These are phyloP conservation scores for Cryptococcus sp. DNA, from an alignment of 1,284 basidiomycete genomes.

Conservation along the genomic window DNA sequence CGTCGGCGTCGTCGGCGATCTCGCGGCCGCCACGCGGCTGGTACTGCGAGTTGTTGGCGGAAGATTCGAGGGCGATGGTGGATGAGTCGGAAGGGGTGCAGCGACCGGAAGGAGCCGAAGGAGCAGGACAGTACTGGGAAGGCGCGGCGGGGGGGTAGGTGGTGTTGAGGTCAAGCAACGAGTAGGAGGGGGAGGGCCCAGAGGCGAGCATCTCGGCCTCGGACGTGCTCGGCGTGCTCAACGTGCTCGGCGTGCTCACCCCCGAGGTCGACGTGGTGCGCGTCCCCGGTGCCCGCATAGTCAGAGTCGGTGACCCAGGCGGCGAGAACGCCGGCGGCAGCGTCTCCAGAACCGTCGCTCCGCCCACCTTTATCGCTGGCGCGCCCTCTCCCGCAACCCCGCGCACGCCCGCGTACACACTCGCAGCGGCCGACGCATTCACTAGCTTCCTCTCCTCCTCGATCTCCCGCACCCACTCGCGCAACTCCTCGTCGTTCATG, in stretches of 20 bases:
- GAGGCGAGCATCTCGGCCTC: not conserved
- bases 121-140: not conserved
- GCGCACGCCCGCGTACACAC: not conserved
- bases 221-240: no score
- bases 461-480: slow-evolving; percentile 30
- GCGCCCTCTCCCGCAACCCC: not conserved
- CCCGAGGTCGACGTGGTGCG: no score
- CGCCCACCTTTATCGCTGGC: slow-evolving; percentile 11
- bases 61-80: not conserved
- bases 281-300: not conserved
- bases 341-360: not conserved
- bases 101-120: not conserved
- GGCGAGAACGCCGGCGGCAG: slow-evolving; percentile 10
- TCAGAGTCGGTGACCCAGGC: not conserved
- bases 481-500: slow-evolving; percentile 34
- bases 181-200: not conserved
- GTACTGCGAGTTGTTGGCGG: not conserved
- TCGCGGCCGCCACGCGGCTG: slow-evolving; percentile 21
- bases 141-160: not conserved
- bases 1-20: slow-evolving; percentile 33
- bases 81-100: slow-evolving; percentile 6
- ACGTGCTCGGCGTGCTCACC: no score
- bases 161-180: not conserved
- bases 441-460: slow-evolving; percentile 10
- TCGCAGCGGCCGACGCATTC: not conserved